Percentiles rank a stretch among this genome's conserved stretches.
Conservation (phyloP, 129 eudicot genomes). For the Solidago caesia region DNA sequence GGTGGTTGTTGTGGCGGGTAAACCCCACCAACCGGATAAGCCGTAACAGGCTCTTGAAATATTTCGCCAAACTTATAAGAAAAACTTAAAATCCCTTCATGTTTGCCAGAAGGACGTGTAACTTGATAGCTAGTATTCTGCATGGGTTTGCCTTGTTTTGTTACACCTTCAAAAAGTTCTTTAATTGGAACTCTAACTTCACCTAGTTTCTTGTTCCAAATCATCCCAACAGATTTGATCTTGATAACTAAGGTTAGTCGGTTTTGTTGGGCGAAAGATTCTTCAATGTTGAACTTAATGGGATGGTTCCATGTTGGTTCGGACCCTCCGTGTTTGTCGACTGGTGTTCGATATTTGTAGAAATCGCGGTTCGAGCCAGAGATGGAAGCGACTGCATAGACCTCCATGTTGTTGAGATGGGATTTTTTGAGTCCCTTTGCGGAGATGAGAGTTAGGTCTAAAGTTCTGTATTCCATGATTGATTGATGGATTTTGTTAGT, state of each 20-base stretch:
- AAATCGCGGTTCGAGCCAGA: conserved; percentile 29
- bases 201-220: conserved; percentile 52
- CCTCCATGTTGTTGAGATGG: conserved; percentile 37
- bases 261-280: conserved; percentile 32
- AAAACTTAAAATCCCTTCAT: conserved; percentile 44
- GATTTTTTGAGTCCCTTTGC: conserved; percentile 59
- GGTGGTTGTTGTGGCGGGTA: conserved; percentile 33
- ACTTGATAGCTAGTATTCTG: conserved; percentile 48
- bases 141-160: background rate
- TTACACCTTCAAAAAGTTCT: conserved; percentile 31
- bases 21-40: conserved; percentile 36
- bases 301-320: conserved; percentile 60
- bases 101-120: conserved; percentile 40
- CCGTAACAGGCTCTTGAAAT: conserved; percentile 15
- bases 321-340: conserved; percentile 41
- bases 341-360: conserved; percentile 38
- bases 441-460: conserved; percentile 43
- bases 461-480: conserved; percentile 21
- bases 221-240: conserved; percentile 38
- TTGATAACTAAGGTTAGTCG: conserved; percentile 35
- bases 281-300: conserved; percentile 49
- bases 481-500: background rate
- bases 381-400: conserved; percentile 49
- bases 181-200: conserved; percentile 46
- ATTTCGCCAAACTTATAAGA: conserved; percentile 42